Evolutionary conservation across 805 yeast genomes (phyloP).

Genomic region (Myxozyma mucilagina): DNA sequence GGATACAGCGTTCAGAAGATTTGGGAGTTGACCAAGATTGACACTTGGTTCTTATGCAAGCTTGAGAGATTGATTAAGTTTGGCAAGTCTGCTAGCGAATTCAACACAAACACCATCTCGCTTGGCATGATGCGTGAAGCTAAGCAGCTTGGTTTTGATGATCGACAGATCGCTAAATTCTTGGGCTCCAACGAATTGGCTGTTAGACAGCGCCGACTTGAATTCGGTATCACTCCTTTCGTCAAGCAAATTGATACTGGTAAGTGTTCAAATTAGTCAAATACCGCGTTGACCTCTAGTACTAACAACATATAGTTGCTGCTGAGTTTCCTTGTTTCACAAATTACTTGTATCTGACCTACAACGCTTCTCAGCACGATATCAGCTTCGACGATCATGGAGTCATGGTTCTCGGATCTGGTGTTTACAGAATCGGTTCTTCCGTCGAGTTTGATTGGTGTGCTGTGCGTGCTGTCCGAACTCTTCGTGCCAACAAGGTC

Average conservation of each 20-base stretch:
- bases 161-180: constrained; percentile 90
- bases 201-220: constrained; percentile 83
- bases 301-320: constrained; percentile 50
- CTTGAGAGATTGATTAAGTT: constrained; percentile 71
- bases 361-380: constrained; percentile 87
- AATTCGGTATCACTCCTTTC: constrained; percentile 82
- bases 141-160: constrained; percentile 95
- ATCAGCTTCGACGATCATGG: constrained; percentile 89
- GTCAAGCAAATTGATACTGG: constrained; percentile 96
- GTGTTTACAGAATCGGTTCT: constrained; percentile 98
- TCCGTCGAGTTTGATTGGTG: constrained; percentile 99
- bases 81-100: constrained; percentile 49
- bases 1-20: constrained; percentile 92
- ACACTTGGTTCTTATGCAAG: constrained; percentile 94
- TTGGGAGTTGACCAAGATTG: constrained; percentile 88
- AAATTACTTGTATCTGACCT: constrained; percentile 90
- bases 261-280: neutral
- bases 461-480: constrained; percentile 95
- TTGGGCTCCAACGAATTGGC: constrained; percentile 89
- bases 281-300: neutral
- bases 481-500: constrained; percentile 78
- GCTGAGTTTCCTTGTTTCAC: constrained; percentile 98
- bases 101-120: constrained; percentile 54
- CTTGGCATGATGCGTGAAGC: constrained; percentile 70
- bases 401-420: constrained; percentile 94